Evolutionary conservation across 192 early-diverging fungal genomes (phyloP).

Genomic region (Backusella tuberculispora): DNA sequence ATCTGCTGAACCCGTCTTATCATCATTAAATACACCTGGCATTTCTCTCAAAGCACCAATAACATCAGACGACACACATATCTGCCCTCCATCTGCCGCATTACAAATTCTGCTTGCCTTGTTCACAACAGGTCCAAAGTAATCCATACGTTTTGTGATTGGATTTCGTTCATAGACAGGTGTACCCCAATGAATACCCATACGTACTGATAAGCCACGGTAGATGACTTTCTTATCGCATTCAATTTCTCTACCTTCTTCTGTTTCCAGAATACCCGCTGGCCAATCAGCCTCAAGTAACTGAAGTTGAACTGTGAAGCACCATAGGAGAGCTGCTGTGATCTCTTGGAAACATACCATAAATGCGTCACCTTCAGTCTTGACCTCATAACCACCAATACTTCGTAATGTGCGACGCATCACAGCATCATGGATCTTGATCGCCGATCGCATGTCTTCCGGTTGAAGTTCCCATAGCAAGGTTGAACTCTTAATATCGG

Average conservation of each 20-base stretch:
- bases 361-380: slow-evolving; percentile 93
- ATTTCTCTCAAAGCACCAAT: slow-evolving; percentile 32
- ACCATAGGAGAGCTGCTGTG: slow-evolving; percentile 82
- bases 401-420: slow-evolving; percentile 83
- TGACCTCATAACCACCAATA: slow-evolving; percentile 92
- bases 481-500: slow-evolving; percentile 93
- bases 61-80: slow-evolving; percentile 84
- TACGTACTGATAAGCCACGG: slow-evolving; percentile 87
- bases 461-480: slow-evolving; percentile 85
- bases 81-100: slow-evolving; percentile 88
- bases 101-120: slow-evolving; percentile 80
- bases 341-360: slow-evolving; percentile 91
- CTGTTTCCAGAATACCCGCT: slow-evolving; percentile 73
- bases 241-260: slow-evolving; percentile 75
- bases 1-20: slow-evolving; percentile 1
- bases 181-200: slow-evolving; percentile 90
- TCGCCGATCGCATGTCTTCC: slow-evolving; percentile 81
- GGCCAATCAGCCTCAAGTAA: slow-evolving; percentile 88
- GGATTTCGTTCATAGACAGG: slow-evolving; percentile 88
- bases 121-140: slow-evolving; percentile 94
- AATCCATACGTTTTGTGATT: slow-evolving; percentile 91
- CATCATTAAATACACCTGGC: slow-evolving; percentile 21
- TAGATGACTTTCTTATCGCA: slow-evolving; percentile 69
- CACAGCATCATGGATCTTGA: slow-evolving; percentile 81
- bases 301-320: slow-evolving; percentile 84